Evolutionary conservation across 352 stramenopile genomes (phyloP).

Genomic region (Thraustochytrium striatum): DNA sequence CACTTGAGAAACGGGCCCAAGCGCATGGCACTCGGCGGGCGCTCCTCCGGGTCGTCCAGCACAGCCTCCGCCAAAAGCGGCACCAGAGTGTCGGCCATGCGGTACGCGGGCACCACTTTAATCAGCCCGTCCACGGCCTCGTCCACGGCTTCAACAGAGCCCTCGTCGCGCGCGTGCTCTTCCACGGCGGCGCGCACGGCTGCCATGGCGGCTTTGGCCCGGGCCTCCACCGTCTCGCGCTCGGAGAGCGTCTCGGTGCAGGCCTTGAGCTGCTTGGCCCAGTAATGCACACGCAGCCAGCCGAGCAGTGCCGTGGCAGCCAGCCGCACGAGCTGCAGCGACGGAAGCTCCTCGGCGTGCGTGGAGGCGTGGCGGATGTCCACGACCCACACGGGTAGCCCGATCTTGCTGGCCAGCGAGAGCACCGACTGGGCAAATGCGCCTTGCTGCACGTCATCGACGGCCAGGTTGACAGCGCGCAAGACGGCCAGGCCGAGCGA

Average conservation of each 20-base stretch:
- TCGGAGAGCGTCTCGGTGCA: neutral
- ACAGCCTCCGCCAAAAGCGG: neutral
- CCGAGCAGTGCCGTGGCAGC: neutral
- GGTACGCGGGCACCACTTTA: neutral
- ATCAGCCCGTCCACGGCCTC: neutral
- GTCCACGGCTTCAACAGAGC: conserved; percentile 6
- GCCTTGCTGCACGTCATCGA: neutral
- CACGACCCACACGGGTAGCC: conserved; percentile 13
- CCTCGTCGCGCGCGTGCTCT: neutral
- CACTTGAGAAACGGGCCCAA: conserved; percentile 11
- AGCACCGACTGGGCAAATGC: conserved; percentile 23
- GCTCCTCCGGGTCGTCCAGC: neutral
- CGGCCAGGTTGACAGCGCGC: conserved; percentile 23
- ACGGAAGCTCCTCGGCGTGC: neutral
- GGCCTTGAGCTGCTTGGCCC: neutral
- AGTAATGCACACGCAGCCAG: conserved; percentile 18
- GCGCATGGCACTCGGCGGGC: too few relatives aligned
- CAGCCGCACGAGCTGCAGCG: conserved; percentile 1
- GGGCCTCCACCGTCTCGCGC: neutral
- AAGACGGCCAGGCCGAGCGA: neutral
- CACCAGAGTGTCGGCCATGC: neutral
- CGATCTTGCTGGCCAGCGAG: neutral
- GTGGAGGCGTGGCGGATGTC: conserved; percentile 30
- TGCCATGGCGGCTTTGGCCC: neutral
- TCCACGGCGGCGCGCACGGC: neutral